Evolutionary conservation across 805 yeast species (phyloP), one percentile per base, ranked within the genome.

Genomic region (Teunomyces cretensis): DNA sequence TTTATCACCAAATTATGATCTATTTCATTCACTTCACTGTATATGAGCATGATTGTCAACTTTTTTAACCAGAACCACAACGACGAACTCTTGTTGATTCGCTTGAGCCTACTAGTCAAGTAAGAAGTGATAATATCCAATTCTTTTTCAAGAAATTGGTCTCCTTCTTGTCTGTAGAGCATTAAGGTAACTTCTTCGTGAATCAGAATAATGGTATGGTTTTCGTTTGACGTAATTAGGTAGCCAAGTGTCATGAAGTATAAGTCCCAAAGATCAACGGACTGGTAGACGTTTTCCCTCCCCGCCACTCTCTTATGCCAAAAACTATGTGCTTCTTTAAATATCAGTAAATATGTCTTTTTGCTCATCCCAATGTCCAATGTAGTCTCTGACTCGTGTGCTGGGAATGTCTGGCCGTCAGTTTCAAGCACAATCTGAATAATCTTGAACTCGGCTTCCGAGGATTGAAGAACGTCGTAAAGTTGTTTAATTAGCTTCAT

Each of bases 31-130:
- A 6, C 9, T 30, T 37, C 26, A 24, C 39, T 22, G 28, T 27
- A 39, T 24, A 15, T 7, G 12, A 50, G 32, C 9, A 47, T 24
- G 4, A 62, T 44, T 4, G 60, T 40, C 24, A 64, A 42, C 46
- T 60, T 61, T 46, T 61, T 65, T 40, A 69, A 47, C 54, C 64
- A 58, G 28, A 46, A 52, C 75, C 74, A 72, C 8, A 72, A 54
- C 11, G 67, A 54, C 6, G 74, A 60, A 50, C 72, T 70, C 49
- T 72, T 72, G 54, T 72, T 72, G 48, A 72, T 64, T 33, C 67
- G 53, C 33, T 54, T 51, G 33, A 68, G 43, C 24, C 61, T 45
- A 44, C 70, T 59, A 17, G 55, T 55, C 14, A 67, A 47, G n/a
- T 61, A 58, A 1, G 71, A 51, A 4, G 70, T 56, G 9, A 70